Percentiles rank a stretch among this genome's conserved stretches.
These are phyloP conservation scores for Coffea canephora DNA, from an alignment of 257 asterid species.

Conservation along the genomic window DNA sequence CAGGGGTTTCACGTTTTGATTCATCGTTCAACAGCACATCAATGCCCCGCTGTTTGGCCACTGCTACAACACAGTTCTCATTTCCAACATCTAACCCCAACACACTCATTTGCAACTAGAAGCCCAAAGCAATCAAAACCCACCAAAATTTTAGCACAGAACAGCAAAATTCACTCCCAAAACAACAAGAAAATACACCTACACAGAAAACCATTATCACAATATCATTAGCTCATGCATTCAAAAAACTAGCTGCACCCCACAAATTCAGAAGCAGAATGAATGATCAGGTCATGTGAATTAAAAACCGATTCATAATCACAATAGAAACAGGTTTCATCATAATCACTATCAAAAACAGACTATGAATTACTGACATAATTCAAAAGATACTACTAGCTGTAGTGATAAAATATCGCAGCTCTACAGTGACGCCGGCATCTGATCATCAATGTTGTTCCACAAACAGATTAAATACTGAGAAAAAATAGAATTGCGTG, in stretches of 20 bases:
- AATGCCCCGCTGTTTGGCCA: slow-evolving; percentile 76
- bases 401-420: not conserved
- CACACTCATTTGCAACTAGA: slow-evolving; percentile 60
- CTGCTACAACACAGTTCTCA: slow-evolving; percentile 90
- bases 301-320: not conserved
- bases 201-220: slow-evolving; percentile 9
- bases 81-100: slow-evolving; percentile 94
- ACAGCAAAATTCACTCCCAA: slow-evolving; percentile 18
- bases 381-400: not conserved
- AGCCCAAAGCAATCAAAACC: slow-evolving; percentile 13
- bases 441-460: no score
- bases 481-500: no score
- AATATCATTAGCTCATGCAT: slow-evolving; percentile 8
- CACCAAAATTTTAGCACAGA: slow-evolving; percentile 14
- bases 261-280: not conserved
- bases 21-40: slow-evolving; percentile 88
- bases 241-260: not conserved
- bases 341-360: not conserved
- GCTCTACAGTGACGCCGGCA: not conserved
- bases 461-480: no score
- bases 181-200: slow-evolving; percentile 10
- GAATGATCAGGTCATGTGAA: not conserved
- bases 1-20: slow-evolving; percentile 85
- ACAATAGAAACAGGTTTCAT: not conserved
- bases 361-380: not conserved